Base-by-base conservation (phyloP, 2,329 filamentous ascomycete species). In the Fusarium robinianum region DNA sequence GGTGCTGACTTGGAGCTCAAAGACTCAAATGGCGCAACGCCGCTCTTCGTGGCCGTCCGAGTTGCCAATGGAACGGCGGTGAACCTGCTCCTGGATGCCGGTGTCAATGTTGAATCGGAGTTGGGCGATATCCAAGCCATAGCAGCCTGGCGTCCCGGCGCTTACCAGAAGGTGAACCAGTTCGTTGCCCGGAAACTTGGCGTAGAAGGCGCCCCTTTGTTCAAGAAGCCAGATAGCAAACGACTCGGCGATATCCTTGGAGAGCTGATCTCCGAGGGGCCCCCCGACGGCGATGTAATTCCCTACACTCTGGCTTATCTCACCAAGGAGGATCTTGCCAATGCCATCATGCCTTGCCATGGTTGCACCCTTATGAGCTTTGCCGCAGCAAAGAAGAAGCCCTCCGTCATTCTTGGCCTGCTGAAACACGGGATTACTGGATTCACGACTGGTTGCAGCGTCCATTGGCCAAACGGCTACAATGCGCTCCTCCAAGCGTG, bases 341-440 rank as follows among this genome's bases (percentile, higher is more conserved):
- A 47, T 9, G 56, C 57, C 10, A 32, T 55, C 24, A 23, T 61
- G 42, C 55, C 58, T 10, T 61, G 58, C 26, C 34, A 44, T n/a
- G 42, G 46, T 2, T 61, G 58, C 15, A 61, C 56, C 16, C 50
- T 61, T 9, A 40, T 61, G 25, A 61, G 58, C 22, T 57, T 51
- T 16, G 51, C 57, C n/a, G 45, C 53, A 1, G 24, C 39, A 0
- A 18, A 30, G 1, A 7, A 18, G 4, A 24, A 32, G 9, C 33
- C 44, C 10, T 25, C 32, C 0, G 32, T 49, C 6, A 55, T 60
- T 49, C 8, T 58, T 6, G 54, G 57, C 25, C 55, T 58, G 6
- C 10, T 60, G 5, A 52, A 57, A 7, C 18, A 49, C 15, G 58
- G 52, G 1, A 39, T 61, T 11, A 33, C 12, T 3, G 58, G 56